These are phyloP conservation scores for Erysimum cheiri DNA, from an alignment of 441 rosid genomes.

Conservation along the genomic window DNA sequence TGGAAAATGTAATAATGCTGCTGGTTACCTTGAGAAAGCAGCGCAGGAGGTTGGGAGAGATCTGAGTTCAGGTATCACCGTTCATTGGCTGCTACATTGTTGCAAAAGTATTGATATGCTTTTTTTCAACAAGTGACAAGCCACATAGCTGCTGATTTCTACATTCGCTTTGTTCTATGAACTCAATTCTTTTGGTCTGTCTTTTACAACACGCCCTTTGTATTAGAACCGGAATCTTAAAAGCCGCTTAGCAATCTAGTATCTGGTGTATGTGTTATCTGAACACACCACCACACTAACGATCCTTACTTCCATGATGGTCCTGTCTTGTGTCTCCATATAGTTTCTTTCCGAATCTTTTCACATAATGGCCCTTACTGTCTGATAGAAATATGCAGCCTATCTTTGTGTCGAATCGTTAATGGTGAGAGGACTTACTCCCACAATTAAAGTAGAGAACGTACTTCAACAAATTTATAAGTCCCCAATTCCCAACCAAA, in stretches of 20 bases:
- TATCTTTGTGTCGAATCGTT: slow-evolving; percentile 18
- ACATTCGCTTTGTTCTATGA: slow-evolving; percentile 10
- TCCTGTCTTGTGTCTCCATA: neutral
- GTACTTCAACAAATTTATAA: neutral
- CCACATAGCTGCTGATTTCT: slow-evolving; percentile 26
- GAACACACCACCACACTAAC: neutral
- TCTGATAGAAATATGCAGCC: neutral
- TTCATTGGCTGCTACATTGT: slow-evolving; percentile 34
- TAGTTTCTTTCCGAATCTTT: neutral
- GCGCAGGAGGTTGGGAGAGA: slow-evolving; percentile 65
- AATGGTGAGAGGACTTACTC: slow-evolving; percentile 5
- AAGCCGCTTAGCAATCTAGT: neutral
- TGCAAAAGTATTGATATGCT: slow-evolving; percentile 24
- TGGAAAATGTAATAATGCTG: slow-evolving; percentile 69
- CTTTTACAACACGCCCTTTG: slow-evolving; percentile 18
- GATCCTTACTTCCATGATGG: neutral
- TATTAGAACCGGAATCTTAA: slow-evolving; percentile 14
- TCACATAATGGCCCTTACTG: neutral
- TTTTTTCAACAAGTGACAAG: slow-evolving; percentile 17
- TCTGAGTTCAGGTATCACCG: slow-evolving; percentile 64
- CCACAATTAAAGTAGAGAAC: neutral
- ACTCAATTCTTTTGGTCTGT: slow-evolving; percentile 17
- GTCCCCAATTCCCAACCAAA: neutral
- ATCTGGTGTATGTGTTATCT: slow-evolving; percentile 5
- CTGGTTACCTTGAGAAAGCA: slow-evolving; percentile 69